Base-by-base conservation (phyloP, 345 rosid species). In the Carallia brachiata region DNA sequence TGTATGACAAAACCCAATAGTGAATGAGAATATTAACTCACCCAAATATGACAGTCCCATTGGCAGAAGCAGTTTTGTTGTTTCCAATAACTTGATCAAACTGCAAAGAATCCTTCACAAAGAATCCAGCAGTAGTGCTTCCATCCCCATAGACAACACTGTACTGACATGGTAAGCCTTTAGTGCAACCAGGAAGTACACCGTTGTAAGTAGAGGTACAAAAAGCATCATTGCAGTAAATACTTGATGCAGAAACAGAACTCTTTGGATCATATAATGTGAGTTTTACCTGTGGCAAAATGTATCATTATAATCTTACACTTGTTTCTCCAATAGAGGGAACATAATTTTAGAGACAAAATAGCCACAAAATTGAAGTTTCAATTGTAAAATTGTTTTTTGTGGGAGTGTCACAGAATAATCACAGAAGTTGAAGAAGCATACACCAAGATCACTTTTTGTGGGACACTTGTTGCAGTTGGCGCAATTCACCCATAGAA, bases 401-500 rank as follows among this genome's bases (percentile, higher is more conserved):
- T 15, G 8, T 18, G 34, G 6, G 8, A 16, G 28, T 27, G 6
- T 30, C 62, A 9, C 36, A 68, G 30, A 67, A 52, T 52, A 5
- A 31, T 36, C 10, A 16, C 36, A 55, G 61, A 61, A 7, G 19
- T 36, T 8, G 48, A 75, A 69, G 70, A 77, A 68, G 34, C 90
- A 67, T 86, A 91, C 97, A 50, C 90, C 94, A 27, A 91, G 85
- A 36, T 88, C 82, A 28, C 91, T 94, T 80, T 85, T 86, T 3
- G 68, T 62, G 9, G 97, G 98, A 77, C 98, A 94, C 58, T 72
- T 90, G 19, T 65, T 61, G 47, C 98, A 94, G 12, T 79, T 89
- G 30, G 48, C 74, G 61, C 97, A 88, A 71, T 91, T 94, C 54
- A 94, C 88, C 98, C 98, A 94, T 5, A 94, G 78, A 76, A 87